Evolutionary conservation across 2,329 filamentous ascomycete species (phyloP).

Genomic region (Knufia petricola): DNA sequence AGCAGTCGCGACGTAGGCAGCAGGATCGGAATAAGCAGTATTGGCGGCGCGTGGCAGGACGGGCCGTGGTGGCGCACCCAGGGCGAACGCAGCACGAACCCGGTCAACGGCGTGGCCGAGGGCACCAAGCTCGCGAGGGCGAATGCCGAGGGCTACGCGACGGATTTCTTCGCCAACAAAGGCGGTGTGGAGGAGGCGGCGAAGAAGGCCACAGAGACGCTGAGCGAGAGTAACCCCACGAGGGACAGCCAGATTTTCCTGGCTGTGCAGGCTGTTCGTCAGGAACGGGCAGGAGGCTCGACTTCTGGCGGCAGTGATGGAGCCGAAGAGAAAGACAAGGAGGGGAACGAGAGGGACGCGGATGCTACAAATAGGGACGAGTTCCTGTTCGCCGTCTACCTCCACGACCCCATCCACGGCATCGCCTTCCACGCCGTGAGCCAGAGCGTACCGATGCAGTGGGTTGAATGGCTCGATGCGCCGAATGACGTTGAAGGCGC

Average conservation of each 20-base stretch:
- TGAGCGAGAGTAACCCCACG: conserved; percentile 79
- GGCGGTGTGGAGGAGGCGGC: conserved; percentile 76
- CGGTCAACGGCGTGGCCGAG: conserved; percentile 70
- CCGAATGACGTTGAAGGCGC: conserved; percentile 37
- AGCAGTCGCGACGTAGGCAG: conserved; percentile 47
- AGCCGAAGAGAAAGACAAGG: conserved; percentile 25
- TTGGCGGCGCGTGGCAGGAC: conserved; percentile 65
- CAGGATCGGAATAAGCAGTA: conserved; percentile 31
- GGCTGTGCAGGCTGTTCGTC: conserved; percentile 76
- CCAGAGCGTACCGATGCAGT: conserved; percentile 72
- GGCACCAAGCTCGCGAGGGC: conserved; percentile 86
- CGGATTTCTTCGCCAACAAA: conserved; percentile 68
- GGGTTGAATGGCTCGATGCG: conserved; percentile 86
- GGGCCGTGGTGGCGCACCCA: conserved; percentile 82
- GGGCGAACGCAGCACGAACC: conserved; percentile 62
- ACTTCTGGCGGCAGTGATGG: conserved; percentile 50
- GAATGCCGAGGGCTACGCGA: conserved; percentile 76
- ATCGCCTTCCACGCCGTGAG: conserved; percentile 78
- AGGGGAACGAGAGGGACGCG: conserved; percentile 26
- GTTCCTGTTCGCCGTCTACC: conserved; percentile 68
- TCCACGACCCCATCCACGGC: conserved; percentile 77
- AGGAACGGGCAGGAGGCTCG: conserved; percentile 53
- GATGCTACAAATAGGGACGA: conserved; percentile 39
- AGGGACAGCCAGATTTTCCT: conserved; percentile 92
- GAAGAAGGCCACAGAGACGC: conserved; percentile 64